Conservation (phyloP, 306 rosid species). For the Dalbergia cultrata region DNA sequence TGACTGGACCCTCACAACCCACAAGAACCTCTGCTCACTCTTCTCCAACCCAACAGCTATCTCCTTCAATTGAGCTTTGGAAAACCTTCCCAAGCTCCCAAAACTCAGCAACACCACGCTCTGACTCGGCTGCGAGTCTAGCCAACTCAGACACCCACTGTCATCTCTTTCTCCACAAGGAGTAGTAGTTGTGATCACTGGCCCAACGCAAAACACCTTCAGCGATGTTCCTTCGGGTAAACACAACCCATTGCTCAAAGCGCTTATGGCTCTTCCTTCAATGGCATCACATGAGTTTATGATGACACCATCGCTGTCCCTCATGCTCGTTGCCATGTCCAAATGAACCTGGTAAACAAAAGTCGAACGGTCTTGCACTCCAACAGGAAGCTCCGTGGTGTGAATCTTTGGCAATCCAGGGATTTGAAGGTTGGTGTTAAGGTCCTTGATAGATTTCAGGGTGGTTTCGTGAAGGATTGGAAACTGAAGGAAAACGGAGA, state of each 20-base stretch:
- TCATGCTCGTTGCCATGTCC: background rate
- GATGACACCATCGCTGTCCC: background rate
- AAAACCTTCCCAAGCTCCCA: constrained; percentile 61
- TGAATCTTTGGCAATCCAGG: constrained; percentile 34
- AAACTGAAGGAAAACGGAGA: constrained; percentile 25
- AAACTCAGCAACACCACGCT: constrained; percentile 60
- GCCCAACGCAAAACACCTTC: background rate
- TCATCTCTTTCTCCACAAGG: no score
- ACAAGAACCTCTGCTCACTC: constrained; percentile 62
- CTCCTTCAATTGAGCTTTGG: constrained; percentile 45
- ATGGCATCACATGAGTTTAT: no score
- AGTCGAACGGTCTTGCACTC: background rate
- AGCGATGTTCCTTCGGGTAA: background rate
- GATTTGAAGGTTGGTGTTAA: background rate
- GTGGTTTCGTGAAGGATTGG: constrained; percentile 41
- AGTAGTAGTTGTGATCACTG: no score
- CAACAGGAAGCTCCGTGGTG: background rate
- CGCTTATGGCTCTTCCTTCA: background rate
- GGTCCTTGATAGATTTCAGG: constrained; percentile 40
- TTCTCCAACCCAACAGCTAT: constrained; percentile 57
- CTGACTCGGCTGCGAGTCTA: constrained; percentile 51
- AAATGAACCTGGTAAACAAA: no score
- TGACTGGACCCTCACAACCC: constrained; percentile 62
- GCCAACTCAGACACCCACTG: constrained; percentile 40
- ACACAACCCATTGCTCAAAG: background rate